phyloP scores from a whole-genome alignment of 345 rosid genomes.

The Citrus sp. region DNA sequence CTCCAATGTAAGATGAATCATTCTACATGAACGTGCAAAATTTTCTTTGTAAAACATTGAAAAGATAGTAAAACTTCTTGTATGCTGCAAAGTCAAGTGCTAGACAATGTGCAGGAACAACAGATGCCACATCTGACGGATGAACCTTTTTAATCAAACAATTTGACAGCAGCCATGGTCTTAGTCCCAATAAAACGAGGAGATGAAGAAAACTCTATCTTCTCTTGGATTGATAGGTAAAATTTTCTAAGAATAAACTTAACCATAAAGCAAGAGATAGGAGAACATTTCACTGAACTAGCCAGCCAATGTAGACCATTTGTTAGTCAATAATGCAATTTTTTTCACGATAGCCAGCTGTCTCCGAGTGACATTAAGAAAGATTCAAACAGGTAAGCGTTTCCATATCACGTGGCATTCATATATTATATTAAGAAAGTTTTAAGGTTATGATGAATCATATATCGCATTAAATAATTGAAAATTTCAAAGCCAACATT shows the following conservation, averaged over 20 bases:
- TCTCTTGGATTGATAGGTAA: neutral
- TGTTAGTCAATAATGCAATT: neutral
- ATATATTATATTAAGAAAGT: neutral
- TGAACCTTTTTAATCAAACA: neutral
- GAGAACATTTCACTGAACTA: neutral
- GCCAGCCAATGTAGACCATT: neutral
- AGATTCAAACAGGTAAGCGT: neutral
- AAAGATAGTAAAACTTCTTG: neutral
- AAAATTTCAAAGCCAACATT: neutral
- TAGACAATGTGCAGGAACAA: neutral
- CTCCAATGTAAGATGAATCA: constrained; percentile 57
- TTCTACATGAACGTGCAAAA: constrained; percentile 38
- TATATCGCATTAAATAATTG: neutral
- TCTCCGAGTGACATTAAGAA: neutral
- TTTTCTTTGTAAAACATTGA: neutral
- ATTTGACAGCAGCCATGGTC: neutral
- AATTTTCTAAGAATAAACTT: neutral
- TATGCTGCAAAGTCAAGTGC: neutral
- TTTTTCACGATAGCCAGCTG: neutral
- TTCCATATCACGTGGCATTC: neutral
- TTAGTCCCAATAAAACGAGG: neutral
- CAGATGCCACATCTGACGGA: neutral
- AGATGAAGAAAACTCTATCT: neutral
- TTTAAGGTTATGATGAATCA: neutral
- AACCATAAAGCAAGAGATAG: neutral